Evolutionary conservation across 2,329 filamentous ascomycete species (phyloP), one percentile per base, ranked within the genome.

Genomic region (Rhynchosporium secalis): DNA sequence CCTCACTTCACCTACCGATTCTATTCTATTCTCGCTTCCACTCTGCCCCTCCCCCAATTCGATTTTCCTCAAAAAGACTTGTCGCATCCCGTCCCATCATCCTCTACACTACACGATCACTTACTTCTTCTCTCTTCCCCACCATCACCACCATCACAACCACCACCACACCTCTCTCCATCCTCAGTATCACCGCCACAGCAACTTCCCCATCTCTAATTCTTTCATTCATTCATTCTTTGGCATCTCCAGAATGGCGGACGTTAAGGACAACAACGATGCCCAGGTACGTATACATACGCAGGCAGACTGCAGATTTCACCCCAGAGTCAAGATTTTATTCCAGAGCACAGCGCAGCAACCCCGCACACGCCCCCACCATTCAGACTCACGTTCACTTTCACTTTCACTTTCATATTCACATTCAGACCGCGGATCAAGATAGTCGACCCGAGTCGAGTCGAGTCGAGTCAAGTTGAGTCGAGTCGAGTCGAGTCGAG

Each of bases 191-290:
- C 59, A 49, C 33, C 51, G 33, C 46, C 58, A n/a, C 38, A 26
- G 43, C 33, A 20, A 41, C 31, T 1, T 55, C 54, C 67, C 9
- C 20, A 71, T 68, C 61, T 62, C 66, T 68, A 71, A 66, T 60
- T 68, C 59, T 56, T 29, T 20, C 6, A 36, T 65, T 54, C 67
- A 46, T 62, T 64, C 77, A 73, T 73, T 78, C 20, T 20, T 20
- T 20, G 20, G 20, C 20, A 20, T 20, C 20, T 20, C 20, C 81
- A 85, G 76, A 75, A 88, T 88, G 85, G 83, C 85, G 77, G 85
- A 86, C 46, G 41, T 51, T 13, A 56, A 56, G 77, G 85, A 86
- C 46, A 51, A 58, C 36, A 56, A 56, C 64, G 86, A 88, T 75
- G 82, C 83, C 56, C 61, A 63, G 57, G 61, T 63, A 60, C 56